Evolutionary conservation across 129 eudicot genomes (phyloP), one percentile per base, ranked within the genome.

Genomic region (Cynara cardunculus): DNA sequence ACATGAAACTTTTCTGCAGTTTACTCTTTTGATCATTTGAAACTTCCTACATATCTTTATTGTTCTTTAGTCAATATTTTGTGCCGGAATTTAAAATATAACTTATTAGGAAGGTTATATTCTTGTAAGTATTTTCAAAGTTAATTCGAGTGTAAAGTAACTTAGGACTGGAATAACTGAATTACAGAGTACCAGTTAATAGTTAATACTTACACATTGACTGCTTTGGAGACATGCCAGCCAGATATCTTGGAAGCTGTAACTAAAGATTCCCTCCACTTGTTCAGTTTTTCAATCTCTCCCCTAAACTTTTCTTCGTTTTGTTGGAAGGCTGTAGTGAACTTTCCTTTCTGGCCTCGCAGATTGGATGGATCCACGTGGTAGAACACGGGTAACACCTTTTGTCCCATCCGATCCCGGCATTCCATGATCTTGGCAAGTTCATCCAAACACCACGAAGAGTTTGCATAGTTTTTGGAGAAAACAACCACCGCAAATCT

Each of bases 351-450:
- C 59, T 27, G 73, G 12, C 19, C 61, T 2, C 79, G 77, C 18
- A 81, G 10, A 22, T 71, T 27, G 5, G 77, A 81, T 6, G 78
- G 84, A 64, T 37, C 46, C 9, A 73, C 73, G 12, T 81, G 64
- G 27, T 81, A 81, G 27, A 81, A 81, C 22, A 81, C 78, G 2
- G 84, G 84, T 31, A 71, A n/a, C 59, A 79, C 67, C 64, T 0
- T 79, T 9, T 44, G 76, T 10, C 82, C 82, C 37, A 69, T 34
- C 39, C 12, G 37, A 10, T 79, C 7, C 12, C 28, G 71, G 72
- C 66, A 11, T 53, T 53, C 64, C 64, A 53, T 53, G 64, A 53
- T 53, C 64, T 53, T 18, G 64, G 7, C 7, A 53, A 53, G 64
- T 9, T 53, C 64, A 1, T 53, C 64, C 8, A 53, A 53, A 53